Evolutionary conservation across 768 basidiomycete genomes (phyloP), one percentile per base, ranked within the genome.

Genomic region (Lentinula guzmanii): DNA sequence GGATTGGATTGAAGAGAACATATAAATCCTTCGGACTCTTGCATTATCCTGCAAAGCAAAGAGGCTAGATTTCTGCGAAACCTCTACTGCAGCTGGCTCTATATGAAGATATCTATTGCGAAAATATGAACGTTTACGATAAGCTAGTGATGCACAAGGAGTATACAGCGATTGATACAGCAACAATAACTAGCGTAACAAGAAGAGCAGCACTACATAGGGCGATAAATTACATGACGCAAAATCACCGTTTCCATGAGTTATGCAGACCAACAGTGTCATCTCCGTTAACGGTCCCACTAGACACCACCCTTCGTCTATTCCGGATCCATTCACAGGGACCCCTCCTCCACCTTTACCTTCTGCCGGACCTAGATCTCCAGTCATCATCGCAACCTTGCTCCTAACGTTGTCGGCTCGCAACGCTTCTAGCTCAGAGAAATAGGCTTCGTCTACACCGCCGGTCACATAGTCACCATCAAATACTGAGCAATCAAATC

Each of bases 401-500:
- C 75, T 74, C 71, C 93, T 89, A 31, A 83, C 82, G 68, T 91
- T 90, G 69, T 98, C 96, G 41, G 89, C 88, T 18, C 97, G 83
- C 60, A 93, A 69, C 41, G 75, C 77, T 72, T 98, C 93, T 43
- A 99, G 69, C 62, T 85, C 77, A 41, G 76, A 71, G 52, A 99
- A 78, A 75, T 99, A 98, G 50, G 69, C 79, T 65, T 92, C 89
- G 66, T 91, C 86, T 28, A 99, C 90, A 15, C 90, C 90, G 16
- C 97, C 96, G 1, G 96, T 99, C 55, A 98, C 85, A 71, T 99
- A 99, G 71, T 97, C 86, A 50, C 97, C 97, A 8, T 92, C 93
- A 75, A 98, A 99, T 24, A 99, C 96, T 13, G 96, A 98, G 75
- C 96, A 98, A 69, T 99, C 97, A 70, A 98, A 97, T 7, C 78